Conservation (phyloP, 2,329 filamentous ascomycete genomes). For the Fusarium hostae region DNA sequence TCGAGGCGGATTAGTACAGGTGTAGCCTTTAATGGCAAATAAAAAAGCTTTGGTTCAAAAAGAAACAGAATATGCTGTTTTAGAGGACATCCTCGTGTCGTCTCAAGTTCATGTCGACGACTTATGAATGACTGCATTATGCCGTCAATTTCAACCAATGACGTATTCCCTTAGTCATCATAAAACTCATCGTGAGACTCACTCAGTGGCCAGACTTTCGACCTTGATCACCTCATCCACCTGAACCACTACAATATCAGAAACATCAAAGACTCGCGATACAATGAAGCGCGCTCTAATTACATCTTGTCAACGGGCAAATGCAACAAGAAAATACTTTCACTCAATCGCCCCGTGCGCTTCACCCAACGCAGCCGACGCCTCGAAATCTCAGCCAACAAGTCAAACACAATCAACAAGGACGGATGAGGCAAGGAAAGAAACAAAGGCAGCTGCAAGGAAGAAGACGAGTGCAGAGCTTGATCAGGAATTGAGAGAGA, state of each 20-base stretch:
- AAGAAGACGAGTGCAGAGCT: constrained; percentile 70
- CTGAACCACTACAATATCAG: background rate
- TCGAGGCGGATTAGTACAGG: background rate
- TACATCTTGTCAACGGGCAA: fast-evolving
- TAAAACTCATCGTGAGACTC: background rate
- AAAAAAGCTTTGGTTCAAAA: background rate
- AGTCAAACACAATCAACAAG: background rate
- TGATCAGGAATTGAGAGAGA: constrained; percentile 73
- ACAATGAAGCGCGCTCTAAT: constrained; percentile 10
- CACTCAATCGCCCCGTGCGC: background rate
- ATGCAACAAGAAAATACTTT: fast-evolving
- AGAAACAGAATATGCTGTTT: fast-evolving
- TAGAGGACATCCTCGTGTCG: fast-evolving
- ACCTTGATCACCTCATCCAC: background rate
- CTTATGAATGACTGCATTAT: background rate
- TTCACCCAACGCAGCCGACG: fast-evolving
- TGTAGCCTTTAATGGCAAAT: fast-evolving
- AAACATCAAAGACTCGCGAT: background rate
- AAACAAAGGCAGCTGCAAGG: too few relatives aligned
- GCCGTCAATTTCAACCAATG: constrained; percentile 11
- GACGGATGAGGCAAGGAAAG: background rate
- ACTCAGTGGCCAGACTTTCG: background rate
- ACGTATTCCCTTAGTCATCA: constrained; percentile 17
- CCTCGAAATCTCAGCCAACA: fast-evolving
- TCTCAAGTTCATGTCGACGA: background rate